Percentiles rank a stretch among this genome's conserved stretches.
Evolutionary conservation across 2,329 filamentous ascomycete genomes (phyloP).

Genomic region (Claviceps arundinis): DNA sequence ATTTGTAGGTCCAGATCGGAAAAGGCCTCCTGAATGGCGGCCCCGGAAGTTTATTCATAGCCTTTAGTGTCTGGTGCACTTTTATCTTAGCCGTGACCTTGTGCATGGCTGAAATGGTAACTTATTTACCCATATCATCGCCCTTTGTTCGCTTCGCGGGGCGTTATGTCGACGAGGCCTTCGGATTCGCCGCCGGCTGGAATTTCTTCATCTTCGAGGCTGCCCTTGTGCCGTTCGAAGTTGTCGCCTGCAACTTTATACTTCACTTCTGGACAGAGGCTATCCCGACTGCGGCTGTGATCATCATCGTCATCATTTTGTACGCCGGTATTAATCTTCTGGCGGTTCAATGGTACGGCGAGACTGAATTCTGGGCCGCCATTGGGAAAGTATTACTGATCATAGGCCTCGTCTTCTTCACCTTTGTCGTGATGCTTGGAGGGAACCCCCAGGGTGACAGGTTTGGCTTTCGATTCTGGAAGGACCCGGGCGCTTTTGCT

Average conservation of each 20-base stretch:
- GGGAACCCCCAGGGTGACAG: slow-evolving; percentile 61
- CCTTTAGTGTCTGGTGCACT: slow-evolving; percentile 48
- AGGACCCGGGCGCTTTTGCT: slow-evolving; percentile 55
- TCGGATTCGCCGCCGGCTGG: slow-evolving; percentile 60
- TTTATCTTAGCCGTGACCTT: slow-evolving; percentile 48
- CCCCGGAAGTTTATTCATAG: slow-evolving; percentile 43
- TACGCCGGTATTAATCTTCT: slow-evolving; percentile 53
- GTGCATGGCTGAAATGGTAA: slow-evolving; percentile 63
- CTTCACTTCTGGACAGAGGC: slow-evolving; percentile 50
- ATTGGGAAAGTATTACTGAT: slow-evolving; percentile 61
- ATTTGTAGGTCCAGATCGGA: slow-evolving; percentile 38
- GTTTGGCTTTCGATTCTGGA: slow-evolving; percentile 59
- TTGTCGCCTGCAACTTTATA: slow-evolving; percentile 51
- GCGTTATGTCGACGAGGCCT: slow-evolving; percentile 61
- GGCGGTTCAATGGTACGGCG: slow-evolving; percentile 61
- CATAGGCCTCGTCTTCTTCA: slow-evolving; percentile 58
- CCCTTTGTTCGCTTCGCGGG: slow-evolving; percentile 69
- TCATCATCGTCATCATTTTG: slow-evolving; percentile 36
- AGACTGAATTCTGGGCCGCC: slow-evolving; percentile 65
- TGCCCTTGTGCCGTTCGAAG: slow-evolving; percentile 52
- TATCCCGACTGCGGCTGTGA: slow-evolving; percentile 46
- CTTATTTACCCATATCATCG: slow-evolving; percentile 62
- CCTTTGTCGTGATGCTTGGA: slow-evolving; percentile 72
- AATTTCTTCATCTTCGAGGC: slow-evolving; percentile 64
- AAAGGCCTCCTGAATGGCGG: slow-evolving; percentile 44